phyloP scores from a whole-genome alignment of 768 basidiomycete species.

The Cyclocybe aegerita region DNA sequence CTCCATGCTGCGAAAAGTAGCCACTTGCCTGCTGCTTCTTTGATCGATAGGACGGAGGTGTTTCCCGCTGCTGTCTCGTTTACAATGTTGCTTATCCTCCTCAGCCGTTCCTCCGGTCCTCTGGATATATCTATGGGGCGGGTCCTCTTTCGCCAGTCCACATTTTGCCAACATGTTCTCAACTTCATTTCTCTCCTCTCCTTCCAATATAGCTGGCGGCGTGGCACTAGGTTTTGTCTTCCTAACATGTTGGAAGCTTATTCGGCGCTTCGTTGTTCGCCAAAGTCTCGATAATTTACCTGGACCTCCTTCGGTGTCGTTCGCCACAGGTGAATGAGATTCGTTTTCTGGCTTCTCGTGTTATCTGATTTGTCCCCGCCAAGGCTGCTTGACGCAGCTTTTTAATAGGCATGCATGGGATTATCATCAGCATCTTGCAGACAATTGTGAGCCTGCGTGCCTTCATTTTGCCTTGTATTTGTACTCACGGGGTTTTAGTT shows the following conservation, averaged over 20 bases:
- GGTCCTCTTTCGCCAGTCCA: too few species aligned
- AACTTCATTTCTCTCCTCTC: too few species aligned
- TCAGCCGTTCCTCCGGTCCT: too few species aligned
- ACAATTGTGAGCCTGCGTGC: not conserved
- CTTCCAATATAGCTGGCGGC: too few species aligned
- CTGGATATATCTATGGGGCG: too few species aligned
- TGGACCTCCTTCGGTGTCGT: constrained; percentile 30
- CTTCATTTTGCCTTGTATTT: not conserved
- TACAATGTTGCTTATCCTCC: too few species aligned
- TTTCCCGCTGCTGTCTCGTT: too few species aligned
- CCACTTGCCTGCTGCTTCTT: too few species aligned
- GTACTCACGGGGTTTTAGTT: not conserved
- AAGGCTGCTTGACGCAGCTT: not conserved
- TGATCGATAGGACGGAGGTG: too few species aligned
- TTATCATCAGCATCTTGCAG: not conserved
- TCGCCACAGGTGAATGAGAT: constrained; percentile 25
- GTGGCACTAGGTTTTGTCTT: not conserved
- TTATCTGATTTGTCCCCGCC: not conserved
- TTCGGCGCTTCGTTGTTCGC: not conserved
- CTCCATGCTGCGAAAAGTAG: too few species aligned
- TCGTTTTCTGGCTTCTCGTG: not conserved
- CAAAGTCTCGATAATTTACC: constrained; percentile 31
- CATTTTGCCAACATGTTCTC: too few species aligned
- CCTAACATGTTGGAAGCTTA: not conserved
- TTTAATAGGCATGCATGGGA: constrained; percentile 2